Conservation (phyloP, 192 early-diverging fungal genomes). For the Podochytrium sp. region DNA sequence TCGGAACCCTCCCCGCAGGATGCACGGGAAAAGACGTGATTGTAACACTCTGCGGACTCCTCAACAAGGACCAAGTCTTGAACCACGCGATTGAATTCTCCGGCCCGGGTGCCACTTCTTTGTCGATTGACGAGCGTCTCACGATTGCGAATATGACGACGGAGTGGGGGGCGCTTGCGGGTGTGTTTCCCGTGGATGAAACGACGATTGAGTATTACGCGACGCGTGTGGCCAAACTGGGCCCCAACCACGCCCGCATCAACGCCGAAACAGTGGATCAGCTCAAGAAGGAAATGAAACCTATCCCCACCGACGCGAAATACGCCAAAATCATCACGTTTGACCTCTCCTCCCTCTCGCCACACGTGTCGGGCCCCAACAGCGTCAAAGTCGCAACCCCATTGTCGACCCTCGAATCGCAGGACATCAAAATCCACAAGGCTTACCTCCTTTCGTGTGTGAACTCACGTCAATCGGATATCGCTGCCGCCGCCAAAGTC, state of each 20-base stretch:
- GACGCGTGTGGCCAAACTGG: conserved; percentile 35
- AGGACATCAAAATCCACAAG: conserved; percentile 87
- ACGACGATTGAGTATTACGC: conserved; percentile 59
- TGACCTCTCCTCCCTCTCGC: conserved; percentile 84
- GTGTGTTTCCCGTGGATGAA: conserved; percentile 93
- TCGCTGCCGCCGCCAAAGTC: conserved; percentile 85
- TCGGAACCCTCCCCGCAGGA: conserved; percentile 74
- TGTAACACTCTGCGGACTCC: conserved; percentile 88
- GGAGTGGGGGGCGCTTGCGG: conserved; percentile 98
- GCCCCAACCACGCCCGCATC: conserved; percentile 46
- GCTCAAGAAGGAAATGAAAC: conserved; percentile 76
- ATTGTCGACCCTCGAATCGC: conserved; percentile 70
- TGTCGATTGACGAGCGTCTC: conserved; percentile 88
- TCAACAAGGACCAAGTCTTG: conserved; percentile 89
- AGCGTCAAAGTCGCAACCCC: conserved; percentile 92
- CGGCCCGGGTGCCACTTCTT: conserved; percentile 63
- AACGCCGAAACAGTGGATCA: conserved; percentile 46
- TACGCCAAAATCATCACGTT: conserved; percentile 86
- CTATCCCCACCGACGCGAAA: conserved; percentile 66
- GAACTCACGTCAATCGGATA: conserved; percentile 90
- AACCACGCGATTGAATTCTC: conserved; percentile 97
- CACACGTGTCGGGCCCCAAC: conserved; percentile 93
- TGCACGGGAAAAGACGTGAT: conserved; percentile 98
- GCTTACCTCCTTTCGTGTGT: conserved; percentile 96
- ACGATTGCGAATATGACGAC: conserved; percentile 99